These are phyloP conservation scores for Populus hybrid DNA, from an alignment of 441 rosid species.

Conservation along the genomic window DNA sequence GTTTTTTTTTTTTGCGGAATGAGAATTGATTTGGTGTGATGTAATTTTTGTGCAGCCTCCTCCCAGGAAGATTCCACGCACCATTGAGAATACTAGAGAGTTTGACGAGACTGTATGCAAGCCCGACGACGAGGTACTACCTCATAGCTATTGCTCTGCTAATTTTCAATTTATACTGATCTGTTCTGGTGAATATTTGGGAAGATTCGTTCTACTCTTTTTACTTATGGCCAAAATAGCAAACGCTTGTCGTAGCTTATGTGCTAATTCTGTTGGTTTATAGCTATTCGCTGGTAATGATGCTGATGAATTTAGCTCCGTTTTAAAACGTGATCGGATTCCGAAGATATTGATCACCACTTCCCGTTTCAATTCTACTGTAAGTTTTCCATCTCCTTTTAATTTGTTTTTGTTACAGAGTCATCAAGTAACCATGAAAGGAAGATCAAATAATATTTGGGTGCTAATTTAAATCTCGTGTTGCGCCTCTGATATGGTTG, in stretches of 20 bases:
- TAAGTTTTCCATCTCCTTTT: conserved; percentile 34
- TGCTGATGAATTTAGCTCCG: conserved; percentile 74
- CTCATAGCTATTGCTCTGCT: not conserved
- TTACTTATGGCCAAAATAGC: not conserved
- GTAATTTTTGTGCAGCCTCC: conserved; percentile 50
- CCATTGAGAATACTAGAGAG: conserved; percentile 91
- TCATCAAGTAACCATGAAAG: not conserved
- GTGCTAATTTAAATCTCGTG: not conserved
- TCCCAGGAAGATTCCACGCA: conserved; percentile 60
- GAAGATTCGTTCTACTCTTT: not conserved
- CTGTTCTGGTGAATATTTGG: no score
- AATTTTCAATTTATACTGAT: no score
- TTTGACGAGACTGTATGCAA: conserved; percentile 79
- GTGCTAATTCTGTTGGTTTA: conserved; percentile 8
- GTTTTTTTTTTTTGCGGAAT: not conserved
- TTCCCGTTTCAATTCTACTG: conserved; percentile 81
- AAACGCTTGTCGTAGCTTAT: conserved; percentile 4
- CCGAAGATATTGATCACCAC: conserved; percentile 90
- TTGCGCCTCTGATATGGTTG: not conserved
- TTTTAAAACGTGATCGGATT: conserved; percentile 47
- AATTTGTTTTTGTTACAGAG: not conserved
- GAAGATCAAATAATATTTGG: not conserved
- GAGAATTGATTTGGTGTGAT: not conserved
- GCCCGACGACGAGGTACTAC: conserved; percentile 81
- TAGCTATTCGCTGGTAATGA: conserved; percentile 83